phyloP scores from a whole-genome alignment of 2,329 filamentous ascomycete genomes.

The Leptographium galeiforme region DNA sequence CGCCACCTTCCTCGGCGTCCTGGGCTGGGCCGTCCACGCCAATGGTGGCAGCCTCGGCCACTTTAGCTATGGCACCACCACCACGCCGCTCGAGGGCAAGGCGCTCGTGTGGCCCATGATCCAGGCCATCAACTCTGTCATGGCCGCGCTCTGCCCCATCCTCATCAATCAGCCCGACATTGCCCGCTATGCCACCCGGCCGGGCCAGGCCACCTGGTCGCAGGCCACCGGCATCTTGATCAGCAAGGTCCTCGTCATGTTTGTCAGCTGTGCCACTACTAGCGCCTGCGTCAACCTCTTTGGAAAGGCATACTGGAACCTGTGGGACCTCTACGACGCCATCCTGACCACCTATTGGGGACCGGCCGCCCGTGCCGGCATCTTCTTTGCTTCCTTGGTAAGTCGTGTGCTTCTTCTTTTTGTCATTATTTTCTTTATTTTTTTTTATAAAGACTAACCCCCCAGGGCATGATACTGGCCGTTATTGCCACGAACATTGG shows the following conservation, averaged over 20 bases:
- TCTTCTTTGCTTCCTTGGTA: slow-evolving; percentile 22
- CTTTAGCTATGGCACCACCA: slow-evolving; percentile 1
- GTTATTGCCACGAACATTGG: slow-evolving; percentile 26
- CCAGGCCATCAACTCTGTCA: slow-evolving; percentile 13
- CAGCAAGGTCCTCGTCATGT: slow-evolving; percentile 24
- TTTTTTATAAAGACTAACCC: not conserved
- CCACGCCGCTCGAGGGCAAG: not conserved
- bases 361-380: slow-evolving; percentile 21
- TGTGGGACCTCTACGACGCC: slow-evolving; percentile 27
- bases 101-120: slow-evolving; percentile 9
- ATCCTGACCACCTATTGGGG: slow-evolving; percentile 26
- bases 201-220: slow-evolving; percentile 15
- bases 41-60: slow-evolving; percentile 14
- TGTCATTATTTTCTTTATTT: not conserved
- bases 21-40: slow-evolving; percentile 25
- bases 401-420: not conserved
- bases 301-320: slow-evolving; percentile 24
- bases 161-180: slow-evolving; percentile 23
- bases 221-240: slow-evolving; percentile 23
- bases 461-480: slow-evolving; percentile 15
- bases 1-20: slow-evolving; percentile 17
- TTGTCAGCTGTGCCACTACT: slow-evolving; percentile 21
- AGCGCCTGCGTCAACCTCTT: slow-evolving; percentile 7
- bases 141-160: slow-evolving; percentile 13
- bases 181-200: slow-evolving; percentile 20